Evolutionary conservation across 1,284 basidiomycete species (phyloP), one percentile per base, ranked within the genome.

Genomic region (Marasmius oreades): DNA sequence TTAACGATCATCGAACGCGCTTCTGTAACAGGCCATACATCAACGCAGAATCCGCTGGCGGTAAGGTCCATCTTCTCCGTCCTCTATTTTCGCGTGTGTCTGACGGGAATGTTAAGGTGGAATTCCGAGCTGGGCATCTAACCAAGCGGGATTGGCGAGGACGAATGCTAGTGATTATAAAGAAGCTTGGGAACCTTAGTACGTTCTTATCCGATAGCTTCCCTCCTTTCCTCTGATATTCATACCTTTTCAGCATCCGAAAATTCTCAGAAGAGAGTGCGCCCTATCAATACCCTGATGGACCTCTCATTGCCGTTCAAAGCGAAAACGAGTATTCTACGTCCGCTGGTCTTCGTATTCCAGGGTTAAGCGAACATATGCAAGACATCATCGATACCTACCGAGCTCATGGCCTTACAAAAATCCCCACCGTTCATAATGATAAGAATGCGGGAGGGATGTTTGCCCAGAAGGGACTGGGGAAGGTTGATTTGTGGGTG

Each of bases 301-400:
- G 77, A 0, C 75, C 77, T 5, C 70, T 79, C 50, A 77, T 81
- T 57, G 70, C 77, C 36, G 70, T 80, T 8, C 80, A 79, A 59
- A 71, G 74, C 57, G 80, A 81, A 53, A 81, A 81, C 56, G 80
- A 81, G 63, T 82, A 73, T 62, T 66, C 65, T 26, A 71, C 70
- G 1, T 66, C 64, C 7, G 62, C 66, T 3, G 47, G 62, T 14
- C 60, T 62, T 24, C 58, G 58, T 39, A 70, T 73, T 45, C 55
- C 69, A 0, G 71, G 71, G 12, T 61, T 73, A 8, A 58, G 67
- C 53, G 66, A 69, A 52, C 71, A 73, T 55, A 77, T 77, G 73
- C 72, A 76, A 63, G 70, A 70, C 53, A 72, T 75, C 59, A 71
- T 75, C 60, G 70, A 77, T 53, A 69, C 70, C 7, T 63, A 71